Conservation (phyloP, 2,329 filamentous ascomycete species). For the Malbranchea cinnamomea region DNA sequence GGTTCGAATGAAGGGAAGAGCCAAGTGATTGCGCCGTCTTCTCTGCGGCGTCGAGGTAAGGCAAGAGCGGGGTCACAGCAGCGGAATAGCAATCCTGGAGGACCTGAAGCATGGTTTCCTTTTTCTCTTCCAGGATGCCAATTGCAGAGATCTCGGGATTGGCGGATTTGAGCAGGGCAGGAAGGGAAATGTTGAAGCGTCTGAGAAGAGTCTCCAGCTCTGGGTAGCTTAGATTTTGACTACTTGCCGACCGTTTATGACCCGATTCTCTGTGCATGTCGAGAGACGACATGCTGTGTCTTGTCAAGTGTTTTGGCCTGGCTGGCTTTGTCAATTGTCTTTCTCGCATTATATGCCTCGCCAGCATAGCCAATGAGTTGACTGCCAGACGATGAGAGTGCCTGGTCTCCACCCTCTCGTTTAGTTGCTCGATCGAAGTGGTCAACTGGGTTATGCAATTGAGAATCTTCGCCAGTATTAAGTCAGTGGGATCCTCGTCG, state of each 20-base stretch:
- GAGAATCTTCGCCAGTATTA: background rate
- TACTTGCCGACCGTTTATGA: background rate
- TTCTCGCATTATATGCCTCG: no score
- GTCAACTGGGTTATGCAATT: slow-evolving; percentile 19
- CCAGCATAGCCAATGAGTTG: slow-evolving; percentile 16
- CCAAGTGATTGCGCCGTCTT: slow-evolving; percentile 19
- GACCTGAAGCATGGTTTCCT: slow-evolving; percentile 1
- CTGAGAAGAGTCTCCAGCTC: slow-evolving; percentile 19
- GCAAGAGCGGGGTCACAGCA: background rate
- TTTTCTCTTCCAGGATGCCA: slow-evolving; percentile 4
- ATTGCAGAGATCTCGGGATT: slow-evolving; percentile 1
- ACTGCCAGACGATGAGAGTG: slow-evolving; percentile 23
- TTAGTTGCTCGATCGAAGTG: slow-evolving; percentile 16
- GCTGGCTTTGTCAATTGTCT: background rate
- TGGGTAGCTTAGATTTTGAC: background rate
- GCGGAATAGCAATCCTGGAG: slow-evolving; percentile 1
- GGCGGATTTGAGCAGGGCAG: slow-evolving; percentile 3
- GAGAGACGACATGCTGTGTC: slow-evolving; percentile 1
- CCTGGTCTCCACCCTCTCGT: slow-evolving; percentile 16
- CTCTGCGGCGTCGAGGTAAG: slow-evolving; percentile 16
- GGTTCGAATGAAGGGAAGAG: slow-evolving; percentile 18
- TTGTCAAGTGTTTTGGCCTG: slow-evolving; percentile 4
- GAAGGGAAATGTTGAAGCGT: slow-evolving; percentile 18
- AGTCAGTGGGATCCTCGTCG: background rate
- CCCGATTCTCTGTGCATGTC: background rate